Evolutionary conservation across 108 stramenopile genomes (phyloP).

Genomic region (Skeletonema menzelii): DNA sequence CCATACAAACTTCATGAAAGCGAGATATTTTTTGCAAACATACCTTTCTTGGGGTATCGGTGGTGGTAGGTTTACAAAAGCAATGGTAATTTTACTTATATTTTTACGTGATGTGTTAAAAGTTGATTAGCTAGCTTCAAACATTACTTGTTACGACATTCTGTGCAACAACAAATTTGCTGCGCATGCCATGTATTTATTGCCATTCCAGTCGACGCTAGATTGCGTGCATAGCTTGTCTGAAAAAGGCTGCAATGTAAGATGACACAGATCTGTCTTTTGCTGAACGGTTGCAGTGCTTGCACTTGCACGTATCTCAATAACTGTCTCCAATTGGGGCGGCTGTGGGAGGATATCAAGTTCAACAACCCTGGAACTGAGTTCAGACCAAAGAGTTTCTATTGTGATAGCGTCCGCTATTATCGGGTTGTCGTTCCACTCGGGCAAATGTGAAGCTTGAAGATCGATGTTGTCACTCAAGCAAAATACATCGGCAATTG

Average conservation of each 20-base stretch:
- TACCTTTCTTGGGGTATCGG: too few species aligned
- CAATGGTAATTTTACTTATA: background rate
- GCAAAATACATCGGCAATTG: conserved; percentile 65
- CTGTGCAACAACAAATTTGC: conserved; percentile 66
- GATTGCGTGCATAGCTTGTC: conserved; percentile 26
- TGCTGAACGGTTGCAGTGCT: background rate
- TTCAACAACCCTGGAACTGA: conserved; percentile 16
- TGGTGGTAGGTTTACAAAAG: too few species aligned
- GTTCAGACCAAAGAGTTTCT: conserved; percentile 42
- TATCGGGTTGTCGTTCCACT: conserved; percentile 31
- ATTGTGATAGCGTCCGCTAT: conserved; percentile 37
- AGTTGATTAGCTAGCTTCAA: background rate
- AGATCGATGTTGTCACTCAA: conserved; percentile 42
- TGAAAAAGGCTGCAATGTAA: conserved; percentile 65
- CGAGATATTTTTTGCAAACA: too few species aligned
- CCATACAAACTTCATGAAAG: too few species aligned
- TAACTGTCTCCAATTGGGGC: conserved; percentile 33
- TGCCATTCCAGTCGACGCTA: conserved; percentile 53
- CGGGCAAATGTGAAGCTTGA: conserved; percentile 1
- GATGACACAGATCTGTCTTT: conserved; percentile 45
- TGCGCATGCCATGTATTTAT: conserved; percentile 67
- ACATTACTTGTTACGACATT: conserved; percentile 6
- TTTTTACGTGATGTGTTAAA: background rate
- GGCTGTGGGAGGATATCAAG: conserved; percentile 17
- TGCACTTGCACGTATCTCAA: conserved; percentile 37